Percentiles rank a stretch among this genome's conserved stretches.
These are phyloP conservation scores for Apiospora saccharicola DNA, from an alignment of 2,329 filamentous ascomycete species.

Conservation along the genomic window DNA sequence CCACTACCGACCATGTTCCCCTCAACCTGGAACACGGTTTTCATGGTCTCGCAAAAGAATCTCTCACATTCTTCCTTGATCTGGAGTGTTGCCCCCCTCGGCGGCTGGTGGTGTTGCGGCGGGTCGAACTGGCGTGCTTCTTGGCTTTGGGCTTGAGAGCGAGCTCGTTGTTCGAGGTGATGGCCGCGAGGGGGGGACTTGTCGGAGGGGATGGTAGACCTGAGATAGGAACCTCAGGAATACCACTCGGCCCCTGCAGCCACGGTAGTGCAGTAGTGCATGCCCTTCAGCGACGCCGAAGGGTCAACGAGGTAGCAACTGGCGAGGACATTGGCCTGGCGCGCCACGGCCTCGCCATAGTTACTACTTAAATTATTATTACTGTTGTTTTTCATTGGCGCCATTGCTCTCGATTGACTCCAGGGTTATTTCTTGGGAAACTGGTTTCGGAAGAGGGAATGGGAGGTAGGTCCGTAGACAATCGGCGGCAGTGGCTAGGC, in stretches of 20 bases:
- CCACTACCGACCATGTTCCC: constrained; percentile 77
- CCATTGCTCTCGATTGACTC: constrained; percentile 52
- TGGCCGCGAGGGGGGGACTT: constrained; percentile 88
- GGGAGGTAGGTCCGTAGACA: not conserved
- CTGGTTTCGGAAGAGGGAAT: not conserved
- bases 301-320: constrained; percentile 88
- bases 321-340: constrained; percentile 80
- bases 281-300: constrained; percentile 76
- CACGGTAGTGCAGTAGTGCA: constrained; percentile 96
- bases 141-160: constrained; percentile 66
- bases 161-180: constrained; percentile 73
- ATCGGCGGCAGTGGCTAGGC: not conserved
- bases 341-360: constrained; percentile 73
- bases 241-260: constrained; percentile 89
- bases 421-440: constrained; percentile 21
- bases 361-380: constrained; percentile 78
- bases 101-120: constrained; percentile 53
- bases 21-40: constrained; percentile 95
- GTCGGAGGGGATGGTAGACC: constrained; percentile 83
- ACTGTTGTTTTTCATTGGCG: constrained; percentile 75
- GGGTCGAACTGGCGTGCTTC: constrained; percentile 46
- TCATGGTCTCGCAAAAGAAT: constrained; percentile 98
- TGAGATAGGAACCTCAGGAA: constrained; percentile 90
- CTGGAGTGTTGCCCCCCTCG: constrained; percentile 91
- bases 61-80: constrained; percentile 99